A percentile compares a stretch with the other conserved stretches of the same genome.
Evolutionary conservation across 78 protist genomes (phyloP).

Genomic region (Speleostelium caveatum): DNA sequence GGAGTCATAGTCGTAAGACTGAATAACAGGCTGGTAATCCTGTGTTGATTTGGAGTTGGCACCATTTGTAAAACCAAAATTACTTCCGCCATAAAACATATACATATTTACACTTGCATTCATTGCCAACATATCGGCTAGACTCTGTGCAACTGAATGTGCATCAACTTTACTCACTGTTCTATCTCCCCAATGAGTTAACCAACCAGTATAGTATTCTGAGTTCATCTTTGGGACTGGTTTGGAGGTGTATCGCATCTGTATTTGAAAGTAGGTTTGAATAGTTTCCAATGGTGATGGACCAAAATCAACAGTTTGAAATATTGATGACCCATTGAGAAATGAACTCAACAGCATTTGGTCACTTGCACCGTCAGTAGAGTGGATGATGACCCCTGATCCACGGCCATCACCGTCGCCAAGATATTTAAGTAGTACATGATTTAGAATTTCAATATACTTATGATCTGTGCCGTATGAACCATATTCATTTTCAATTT

Average conservation of each 20-base stretch:
- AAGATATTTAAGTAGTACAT: neutral
- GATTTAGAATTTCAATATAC: slow-evolving; percentile 18
- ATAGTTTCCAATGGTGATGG: neutral
- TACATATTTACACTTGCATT: slow-evolving; percentile 79
- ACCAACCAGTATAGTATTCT: slow-evolving; percentile 79
- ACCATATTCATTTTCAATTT: slow-evolving; percentile 87
- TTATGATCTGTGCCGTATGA: slow-evolving; percentile 72
- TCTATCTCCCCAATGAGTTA: slow-evolving; percentile 54
- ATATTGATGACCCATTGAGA: slow-evolving; percentile 17
- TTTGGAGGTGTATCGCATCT: neutral
- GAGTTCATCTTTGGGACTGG: slow-evolving; percentile 50
- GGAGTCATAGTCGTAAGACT: slow-evolving; percentile 85
- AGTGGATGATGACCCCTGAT: slow-evolving; percentile 19
- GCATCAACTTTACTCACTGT: slow-evolving; percentile 2
- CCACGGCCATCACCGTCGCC: slow-evolving; percentile 21
- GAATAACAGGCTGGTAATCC: slow-evolving; percentile 55
- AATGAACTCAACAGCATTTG: neutral
- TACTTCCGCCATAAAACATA: slow-evolving; percentile 87
- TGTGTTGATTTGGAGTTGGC: slow-evolving; percentile 37
- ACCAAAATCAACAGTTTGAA: slow-evolving; percentile 56
- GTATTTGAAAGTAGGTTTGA: neutral
- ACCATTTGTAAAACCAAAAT: slow-evolving; percentile 76
- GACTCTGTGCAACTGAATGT: slow-evolving; percentile 15
- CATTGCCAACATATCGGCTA: slow-evolving; percentile 15
- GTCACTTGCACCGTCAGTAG: slow-evolving; percentile 23